These are phyloP conservation scores for Pistacia atlantica DNA, from an alignment of 345 rosid genomes.

Conservation along the genomic window DNA sequence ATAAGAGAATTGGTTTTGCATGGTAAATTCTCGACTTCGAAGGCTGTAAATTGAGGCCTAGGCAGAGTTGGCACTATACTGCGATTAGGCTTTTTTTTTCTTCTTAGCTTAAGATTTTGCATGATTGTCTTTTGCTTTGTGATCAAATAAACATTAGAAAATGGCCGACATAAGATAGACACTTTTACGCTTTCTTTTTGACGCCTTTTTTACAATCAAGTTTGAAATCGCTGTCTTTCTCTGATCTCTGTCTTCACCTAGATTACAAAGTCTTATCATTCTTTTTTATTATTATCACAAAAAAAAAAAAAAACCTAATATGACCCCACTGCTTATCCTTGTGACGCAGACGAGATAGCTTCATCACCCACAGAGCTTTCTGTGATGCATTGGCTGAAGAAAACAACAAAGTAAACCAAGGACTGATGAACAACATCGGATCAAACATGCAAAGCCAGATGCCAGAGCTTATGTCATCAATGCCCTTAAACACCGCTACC, in stretches of 20 bases:
- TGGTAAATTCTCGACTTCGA: too few species aligned
- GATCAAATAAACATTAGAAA: constrained; percentile 9
- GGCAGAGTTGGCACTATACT: background rate
- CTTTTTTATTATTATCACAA: background rate
- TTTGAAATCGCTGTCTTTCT: background rate
- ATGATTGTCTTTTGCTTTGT: background rate
- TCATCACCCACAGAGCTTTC: constrained; percentile 73
- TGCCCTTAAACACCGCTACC: constrained; percentile 27
- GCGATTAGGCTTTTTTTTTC: background rate
- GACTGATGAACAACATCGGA: constrained; percentile 30
- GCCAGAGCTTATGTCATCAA: constrained; percentile 44
- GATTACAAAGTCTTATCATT: background rate
- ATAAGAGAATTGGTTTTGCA: too few species aligned
- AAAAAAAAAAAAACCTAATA: constrained; percentile 4
- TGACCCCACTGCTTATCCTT: constrained; percentile 1
- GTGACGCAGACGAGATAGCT: constrained; percentile 63
- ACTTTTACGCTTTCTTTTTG: constrained; percentile 33
- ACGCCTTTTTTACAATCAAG: constrained; percentile 24
- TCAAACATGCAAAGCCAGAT: constrained; percentile 44
- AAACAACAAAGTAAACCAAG: constrained; percentile 73
- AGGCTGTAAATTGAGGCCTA: too few species aligned
- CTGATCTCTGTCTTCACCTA: background rate
- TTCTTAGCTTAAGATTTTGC: background rate
- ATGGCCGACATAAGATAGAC: constrained; percentile 39
- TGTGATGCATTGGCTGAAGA: constrained; percentile 78